These are phyloP conservation scores for Aspergillus nomiae DNA, from an alignment of 2,329 filamentous ascomycete genomes.

Conservation along the genomic window DNA sequence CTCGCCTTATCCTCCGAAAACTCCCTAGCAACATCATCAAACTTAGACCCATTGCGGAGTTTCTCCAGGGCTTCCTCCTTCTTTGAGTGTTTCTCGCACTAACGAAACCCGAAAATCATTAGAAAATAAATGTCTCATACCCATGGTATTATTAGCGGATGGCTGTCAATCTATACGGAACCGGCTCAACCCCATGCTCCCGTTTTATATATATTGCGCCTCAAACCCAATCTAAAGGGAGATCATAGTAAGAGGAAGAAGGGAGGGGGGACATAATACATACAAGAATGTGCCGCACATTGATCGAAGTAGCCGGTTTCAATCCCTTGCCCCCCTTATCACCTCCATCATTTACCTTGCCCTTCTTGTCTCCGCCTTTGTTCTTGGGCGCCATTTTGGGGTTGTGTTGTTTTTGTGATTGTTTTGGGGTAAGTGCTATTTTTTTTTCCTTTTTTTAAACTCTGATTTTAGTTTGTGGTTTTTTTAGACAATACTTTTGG, in stretches of 20 bases:
- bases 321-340: conserved; percentile 41
- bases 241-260: not conserved
- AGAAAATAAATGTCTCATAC: not conserved
- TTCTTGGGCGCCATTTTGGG: conserved; percentile 45
- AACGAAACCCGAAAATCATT: not conserved
- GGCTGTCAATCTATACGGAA: not conserved
- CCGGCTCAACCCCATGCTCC: not conserved
- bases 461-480: not conserved
- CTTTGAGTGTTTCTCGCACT: conserved; percentile 65
- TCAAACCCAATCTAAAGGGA: not conserved
- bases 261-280: conserved; percentile 17
- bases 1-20: conserved; percentile 68
- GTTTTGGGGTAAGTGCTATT: not conserved
- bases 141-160: not conserved
- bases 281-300: conserved; percentile 65
- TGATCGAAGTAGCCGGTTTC: conserved; percentile 65
- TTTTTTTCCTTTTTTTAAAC: not conserved
- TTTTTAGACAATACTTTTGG: too few relatives aligned
- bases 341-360: conserved; percentile 37
- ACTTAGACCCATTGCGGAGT: conserved; percentile 60
- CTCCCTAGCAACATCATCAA: conserved; percentile 66
- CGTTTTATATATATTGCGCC: conserved; percentile 1
- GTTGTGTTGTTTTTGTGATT: not conserved
- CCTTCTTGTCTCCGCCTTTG: conserved; percentile 42
- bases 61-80: conserved; percentile 67